A percentile compares a stretch with the other conserved stretches of the same genome.
These are phyloP conservation scores for Aethionema arabicum DNA, from an alignment of 345 rosid species.

Conservation along the genomic window DNA sequence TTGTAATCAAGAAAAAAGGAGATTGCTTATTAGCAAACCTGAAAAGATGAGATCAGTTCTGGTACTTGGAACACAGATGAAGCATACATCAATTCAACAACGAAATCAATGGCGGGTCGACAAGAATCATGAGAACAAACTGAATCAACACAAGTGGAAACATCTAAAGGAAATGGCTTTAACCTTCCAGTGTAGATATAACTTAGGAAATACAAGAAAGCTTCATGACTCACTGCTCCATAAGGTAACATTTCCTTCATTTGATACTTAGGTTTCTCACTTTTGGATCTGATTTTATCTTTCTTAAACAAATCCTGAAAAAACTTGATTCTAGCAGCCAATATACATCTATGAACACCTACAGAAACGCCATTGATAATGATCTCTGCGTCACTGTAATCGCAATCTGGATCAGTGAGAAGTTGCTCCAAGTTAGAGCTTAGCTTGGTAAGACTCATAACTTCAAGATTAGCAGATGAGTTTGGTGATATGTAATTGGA, in stretches of 20 bases:
- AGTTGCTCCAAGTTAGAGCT: conserved; percentile 83
- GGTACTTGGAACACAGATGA: conserved; percentile 71
- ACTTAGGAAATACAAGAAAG: conserved; percentile 68
- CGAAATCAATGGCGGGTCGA: conserved; percentile 76
- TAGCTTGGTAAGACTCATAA: conserved; percentile 69
- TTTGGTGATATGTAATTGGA: conserved; percentile 24
- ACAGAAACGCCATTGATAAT: conserved; percentile 62
- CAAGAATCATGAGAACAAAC: conserved; percentile 81
- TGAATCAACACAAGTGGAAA: conserved; percentile 75
- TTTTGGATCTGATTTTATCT: conserved; percentile 35
- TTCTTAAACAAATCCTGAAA: conserved; percentile 66
- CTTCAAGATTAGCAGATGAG: conserved; percentile 56
- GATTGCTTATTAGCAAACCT: conserved; percentile 40
- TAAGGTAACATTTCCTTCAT: conserved; percentile 60
- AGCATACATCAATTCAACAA: conserved; percentile 86
- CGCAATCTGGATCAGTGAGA: conserved; percentile 47
- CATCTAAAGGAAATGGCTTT: conserved; percentile 74
- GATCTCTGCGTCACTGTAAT: conserved; percentile 81
- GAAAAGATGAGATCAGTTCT: conserved; percentile 83
- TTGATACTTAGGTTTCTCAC: conserved; percentile 54
- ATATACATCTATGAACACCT: conserved; percentile 83
- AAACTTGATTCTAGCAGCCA: conserved; percentile 82
- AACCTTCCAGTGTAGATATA: conserved; percentile 88
- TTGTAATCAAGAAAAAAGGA: not conserved
- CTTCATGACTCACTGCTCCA: conserved; percentile 77